Base-by-base conservation (phyloP, 352 stramenopile genomes). In the Aphanomyces invadans region DNA sequence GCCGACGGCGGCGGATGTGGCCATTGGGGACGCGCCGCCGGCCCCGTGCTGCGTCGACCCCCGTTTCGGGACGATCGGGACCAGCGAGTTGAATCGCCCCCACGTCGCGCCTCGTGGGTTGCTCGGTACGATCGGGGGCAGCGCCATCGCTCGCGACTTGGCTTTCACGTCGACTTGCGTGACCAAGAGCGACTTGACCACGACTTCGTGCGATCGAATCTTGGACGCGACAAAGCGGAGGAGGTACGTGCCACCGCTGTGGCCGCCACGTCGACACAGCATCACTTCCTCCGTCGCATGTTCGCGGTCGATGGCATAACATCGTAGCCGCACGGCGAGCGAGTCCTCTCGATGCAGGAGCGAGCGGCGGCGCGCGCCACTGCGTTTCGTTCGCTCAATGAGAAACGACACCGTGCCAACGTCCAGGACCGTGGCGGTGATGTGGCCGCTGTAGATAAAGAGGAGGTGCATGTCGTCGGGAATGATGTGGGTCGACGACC, bases 281-380 rank as follows among this genome's bases (percentile, higher is more conserved):
- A 67, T 45, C 32, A 59, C 60, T 38, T 67, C 60, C 10, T 67
- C 60, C 15, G 60, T 46, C n/a, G 44, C 45, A 25, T 59, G 48
- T n/a, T 57, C 49, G 21, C 49, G 11, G 49, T 57, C 49, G 49
- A 57, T 26, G 23, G 49, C 4, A n/a, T 57, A 57, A 11, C 9
- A 21, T 2, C 49, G 49, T n/a, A 57, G 49, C 23, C 49, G 49
- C 21, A 33, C 29, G 11, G 49, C 49, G 25, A 57, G 49, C 4
- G 49, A 57, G 12, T 32, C 17, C 15, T 57, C 49, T n/a, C 26
- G 46, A 21, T 33, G 21, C 5, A 28, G 21, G 4, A 57, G 49
- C 49, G 49, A 57, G 11, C 21, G 29, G 12, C 29, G 21, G 21
- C 49, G 49, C 12, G 1, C 25, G 25, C 7, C 25, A 21, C 25